Evolutionary conservation across 2,329 filamentous ascomycete species (phyloP).

Genomic region (Plenodomus lindquistii): DNA sequence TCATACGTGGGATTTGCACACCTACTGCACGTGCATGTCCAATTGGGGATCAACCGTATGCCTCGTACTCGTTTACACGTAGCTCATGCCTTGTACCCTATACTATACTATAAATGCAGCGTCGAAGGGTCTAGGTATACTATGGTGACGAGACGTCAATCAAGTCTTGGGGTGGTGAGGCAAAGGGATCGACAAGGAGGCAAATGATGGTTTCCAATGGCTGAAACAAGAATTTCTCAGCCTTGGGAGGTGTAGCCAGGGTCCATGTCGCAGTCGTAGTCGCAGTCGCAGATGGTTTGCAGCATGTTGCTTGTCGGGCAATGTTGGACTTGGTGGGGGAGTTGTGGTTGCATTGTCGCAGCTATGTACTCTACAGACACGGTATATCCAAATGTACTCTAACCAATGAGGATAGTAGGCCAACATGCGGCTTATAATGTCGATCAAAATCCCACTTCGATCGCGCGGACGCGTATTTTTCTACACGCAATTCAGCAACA

Average conservation of each 20-base stretch:
- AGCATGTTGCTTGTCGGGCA: neutral
- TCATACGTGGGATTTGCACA: neutral
- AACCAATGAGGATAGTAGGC: too few relatives aligned
- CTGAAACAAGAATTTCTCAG: constrained; percentile 1
- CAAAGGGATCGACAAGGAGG: neutral
- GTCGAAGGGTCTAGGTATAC: neutral
- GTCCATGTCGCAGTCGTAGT: neutral
- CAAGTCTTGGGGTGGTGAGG: neutral
- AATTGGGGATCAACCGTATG: too few relatives aligned
- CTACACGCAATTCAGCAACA: too few relatives aligned
- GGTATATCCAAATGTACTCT: too few relatives aligned
- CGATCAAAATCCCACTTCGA: too few relatives aligned
- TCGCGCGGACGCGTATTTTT: too few relatives aligned
- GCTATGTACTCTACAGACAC: too few relatives aligned
- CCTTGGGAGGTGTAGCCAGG: neutral
- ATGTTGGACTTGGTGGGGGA: neutral
- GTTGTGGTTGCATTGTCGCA: neutral
- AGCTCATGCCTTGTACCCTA: neutral
- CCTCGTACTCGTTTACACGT: too few relatives aligned
- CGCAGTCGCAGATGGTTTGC: too few relatives aligned
- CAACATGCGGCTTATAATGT: too few relatives aligned
- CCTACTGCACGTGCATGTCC: too few relatives aligned
- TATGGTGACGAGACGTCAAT: neutral
- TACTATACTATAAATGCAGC: neutral
- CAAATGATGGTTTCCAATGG: neutral